phyloP scores from a whole-genome alignment of 192 early-diverging fungal genomes.

The Backusella psychrophila region DNA sequence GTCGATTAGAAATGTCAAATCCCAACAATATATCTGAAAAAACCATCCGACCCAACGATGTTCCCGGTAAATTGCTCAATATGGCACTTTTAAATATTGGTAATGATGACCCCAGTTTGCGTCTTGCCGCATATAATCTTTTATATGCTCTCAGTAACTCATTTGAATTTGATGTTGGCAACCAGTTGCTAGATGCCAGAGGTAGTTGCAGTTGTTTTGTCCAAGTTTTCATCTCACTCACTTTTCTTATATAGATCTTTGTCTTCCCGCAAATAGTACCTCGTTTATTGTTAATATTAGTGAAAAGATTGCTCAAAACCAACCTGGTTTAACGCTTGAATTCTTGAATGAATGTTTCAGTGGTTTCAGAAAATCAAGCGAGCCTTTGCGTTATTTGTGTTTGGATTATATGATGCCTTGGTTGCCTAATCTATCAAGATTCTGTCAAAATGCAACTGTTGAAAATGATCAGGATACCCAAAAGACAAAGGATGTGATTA shows the following conservation, averaged over 20 bases:
- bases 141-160: slow-evolving; percentile 78
- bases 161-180: slow-evolving; percentile 83
- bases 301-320: slow-evolving; percentile 69
- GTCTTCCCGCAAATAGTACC: slow-evolving; percentile 86
- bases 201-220: slow-evolving; percentile 18
- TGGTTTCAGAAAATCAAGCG: slow-evolving; percentile 74
- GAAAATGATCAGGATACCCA: slow-evolving; percentile 50
- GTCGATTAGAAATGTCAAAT: slow-evolving; percentile 65
- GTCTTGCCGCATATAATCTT: slow-evolving; percentile 88
- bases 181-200: slow-evolving; percentile 73
- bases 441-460: slow-evolving; percentile 39
- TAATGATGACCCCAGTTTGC: slow-evolving; percentile 74
- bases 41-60: slow-evolving; percentile 81
- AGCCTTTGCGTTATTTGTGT: slow-evolving; percentile 73
- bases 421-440: slow-evolving; percentile 76
- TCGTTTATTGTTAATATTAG: slow-evolving; percentile 84
- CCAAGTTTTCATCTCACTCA: too few relatives aligned
- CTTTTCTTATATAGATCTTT: slow-evolving; percentile 55
- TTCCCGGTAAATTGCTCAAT: slow-evolving; percentile 89
- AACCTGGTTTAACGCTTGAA: slow-evolving; percentile 82
- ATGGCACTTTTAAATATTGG: slow-evolving; percentile 91
- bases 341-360: slow-evolving; percentile 84
- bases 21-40: slow-evolving; percentile 65
- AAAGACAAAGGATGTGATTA: slow-evolving; percentile 76
- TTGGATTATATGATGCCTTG: slow-evolving; percentile 92